Evolutionary conservation across 441 rosid species (phyloP).

Genomic region (Mallotus repandus): DNA sequence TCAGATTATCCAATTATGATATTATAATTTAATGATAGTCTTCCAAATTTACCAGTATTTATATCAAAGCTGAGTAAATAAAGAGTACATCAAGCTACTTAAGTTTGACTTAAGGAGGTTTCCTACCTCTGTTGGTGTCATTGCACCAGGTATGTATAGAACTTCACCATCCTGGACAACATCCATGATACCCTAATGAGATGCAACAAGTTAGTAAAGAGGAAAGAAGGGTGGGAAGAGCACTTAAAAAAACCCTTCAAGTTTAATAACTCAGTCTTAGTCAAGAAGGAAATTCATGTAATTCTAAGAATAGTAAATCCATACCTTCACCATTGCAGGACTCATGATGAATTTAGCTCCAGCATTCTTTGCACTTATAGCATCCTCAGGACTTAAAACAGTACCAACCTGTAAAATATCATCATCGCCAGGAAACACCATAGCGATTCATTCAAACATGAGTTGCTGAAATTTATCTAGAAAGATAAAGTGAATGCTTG

Average conservation of each 20-base stretch:
- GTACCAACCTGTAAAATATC: slow-evolving; percentile 49
- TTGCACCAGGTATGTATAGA: slow-evolving; percentile 55
- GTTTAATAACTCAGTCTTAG: not conserved
- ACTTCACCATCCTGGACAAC: slow-evolving; percentile 31
- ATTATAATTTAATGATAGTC: not conserved
- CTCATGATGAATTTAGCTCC: slow-evolving; percentile 67
- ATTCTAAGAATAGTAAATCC: not conserved
- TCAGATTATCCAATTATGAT: not conserved
- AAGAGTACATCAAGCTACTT: not conserved
- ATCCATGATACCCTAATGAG: slow-evolving; percentile 41
- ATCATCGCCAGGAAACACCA: not conserved
- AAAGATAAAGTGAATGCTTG: not conserved
- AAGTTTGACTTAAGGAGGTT: slow-evolving; percentile 4
- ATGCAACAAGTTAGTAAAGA: slow-evolving; percentile 17
- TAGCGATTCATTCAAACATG: not conserved
- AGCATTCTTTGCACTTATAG: slow-evolving; percentile 35
- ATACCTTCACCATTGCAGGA: slow-evolving; percentile 51
- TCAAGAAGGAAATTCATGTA: not conserved
- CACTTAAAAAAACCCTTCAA: not conserved
- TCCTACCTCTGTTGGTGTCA: slow-evolving; percentile 70
- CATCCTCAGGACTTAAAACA: slow-evolving; percentile 43
- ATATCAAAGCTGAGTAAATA: not conserved
- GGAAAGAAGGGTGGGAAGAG: not conserved
- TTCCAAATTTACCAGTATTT: not conserved
- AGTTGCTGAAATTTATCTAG: not conserved